Evolutionary conservation across 805 yeast species (phyloP), one percentile per base, ranked within the genome.

Genomic region (Pichia eremophila): DNA sequence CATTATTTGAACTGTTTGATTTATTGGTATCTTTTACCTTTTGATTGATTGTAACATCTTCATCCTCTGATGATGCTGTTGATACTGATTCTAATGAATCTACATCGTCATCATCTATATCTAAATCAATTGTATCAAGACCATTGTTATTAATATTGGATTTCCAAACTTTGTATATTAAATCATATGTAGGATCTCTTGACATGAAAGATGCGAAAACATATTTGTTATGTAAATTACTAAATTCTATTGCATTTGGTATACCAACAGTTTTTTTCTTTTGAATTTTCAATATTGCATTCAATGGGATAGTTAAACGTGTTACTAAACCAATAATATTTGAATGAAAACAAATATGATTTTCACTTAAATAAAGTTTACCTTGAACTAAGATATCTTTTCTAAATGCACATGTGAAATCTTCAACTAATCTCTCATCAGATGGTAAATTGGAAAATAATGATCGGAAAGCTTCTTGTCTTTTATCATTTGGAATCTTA

Each of bases 331-430:
- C 88, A 48, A 83, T 67, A 41, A 83, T 74, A 53, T 80, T 82
- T 1, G 87, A 79, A 53, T 79, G 78, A 63, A 83, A 83, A 54
- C 82, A 74, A 17, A 83, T 61, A 55, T 71, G 73, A 46, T 69
- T 67, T 47, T 77, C 78, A 39, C 80, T 71, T 8, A 83, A 62
- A 60, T 77, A 83, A 58, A 83, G 57, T 51, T 76, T 72, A 17
- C 90, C 90, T 52, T 83, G 90, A 17, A 81, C 70, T 32, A 83
- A 63, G 38, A 83, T 79, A 54, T 83, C 89, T 18, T 81, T 78
- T n/a, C 60, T 48, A 31, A 75, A 67, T 0, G 89, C 89, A 65
- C 89, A 82, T 18, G 78, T 72, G 56, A 68, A 78, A 52, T 81
- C 87, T 28, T 74, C 79, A 39, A 82, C 67, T n/a, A 81, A 67